Evolutionary conservation across 441 rosid species (phyloP).

Genomic region (Pelargonium australe): DNA sequence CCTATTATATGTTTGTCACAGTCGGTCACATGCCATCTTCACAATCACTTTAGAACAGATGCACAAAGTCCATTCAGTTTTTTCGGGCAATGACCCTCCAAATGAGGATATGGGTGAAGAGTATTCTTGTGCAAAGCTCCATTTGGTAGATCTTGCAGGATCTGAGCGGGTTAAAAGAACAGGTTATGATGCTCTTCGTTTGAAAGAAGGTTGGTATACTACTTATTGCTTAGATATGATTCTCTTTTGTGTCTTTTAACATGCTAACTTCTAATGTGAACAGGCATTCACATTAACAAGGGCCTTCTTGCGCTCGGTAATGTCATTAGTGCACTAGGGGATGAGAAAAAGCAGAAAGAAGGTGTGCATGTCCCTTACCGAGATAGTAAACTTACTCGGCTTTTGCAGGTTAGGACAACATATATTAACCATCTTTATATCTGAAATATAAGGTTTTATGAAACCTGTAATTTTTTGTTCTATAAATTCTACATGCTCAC

Average conservation of each 20-base stretch:
- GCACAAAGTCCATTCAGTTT: constrained; percentile 38
- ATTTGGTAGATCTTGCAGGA: constrained; percentile 68
- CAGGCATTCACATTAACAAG: constrained; percentile 58
- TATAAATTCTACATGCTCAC: too few species aligned
- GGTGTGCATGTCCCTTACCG: constrained; percentile 58
- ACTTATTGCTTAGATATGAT: constrained; percentile 17
- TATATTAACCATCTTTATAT: not conserved
- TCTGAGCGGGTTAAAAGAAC: constrained; percentile 68
- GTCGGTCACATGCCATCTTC: constrained; percentile 74
- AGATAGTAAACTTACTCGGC: constrained; percentile 59
- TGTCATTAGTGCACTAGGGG: constrained; percentile 63
- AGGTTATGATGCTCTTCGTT: constrained; percentile 54
- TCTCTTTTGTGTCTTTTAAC: not conserved
- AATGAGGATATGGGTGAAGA: constrained; percentile 56
- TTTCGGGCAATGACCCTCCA: constrained; percentile 29
- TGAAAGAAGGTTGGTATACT: constrained; percentile 48
- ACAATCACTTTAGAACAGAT: constrained; percentile 63
- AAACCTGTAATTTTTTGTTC: too few species aligned
- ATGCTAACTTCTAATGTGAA: constrained; percentile 10
- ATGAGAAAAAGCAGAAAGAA: constrained; percentile 62
- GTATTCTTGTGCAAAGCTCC: constrained; percentile 57
- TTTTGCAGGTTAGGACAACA: constrained; percentile 43
- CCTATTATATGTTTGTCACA: constrained; percentile 37
- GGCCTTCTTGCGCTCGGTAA: constrained; percentile 73
- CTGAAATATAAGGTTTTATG: not conserved